Evolutionary conservation across 495 filamentous ascomycete genomes (phyloP).

Genomic region (Penicillium mononematosum): DNA sequence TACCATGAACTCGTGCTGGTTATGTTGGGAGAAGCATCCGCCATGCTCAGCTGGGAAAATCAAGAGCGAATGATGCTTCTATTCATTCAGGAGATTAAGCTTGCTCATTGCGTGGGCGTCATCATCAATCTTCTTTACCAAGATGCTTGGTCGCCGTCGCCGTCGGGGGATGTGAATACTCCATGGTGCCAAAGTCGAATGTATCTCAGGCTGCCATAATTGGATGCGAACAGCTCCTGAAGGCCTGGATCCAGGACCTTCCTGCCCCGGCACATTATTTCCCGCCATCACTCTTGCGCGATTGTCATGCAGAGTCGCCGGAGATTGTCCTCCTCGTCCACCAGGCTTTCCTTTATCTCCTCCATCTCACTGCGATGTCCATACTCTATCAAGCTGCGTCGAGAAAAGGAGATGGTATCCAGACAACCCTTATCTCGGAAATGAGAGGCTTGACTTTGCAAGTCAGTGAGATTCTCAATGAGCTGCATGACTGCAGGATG

Average conservation of each 20-base stretch:
- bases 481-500: constrained; percentile 10
- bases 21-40: constrained; percentile 7
- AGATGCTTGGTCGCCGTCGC: constrained; percentile 3
- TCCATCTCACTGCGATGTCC: constrained; percentile 10
- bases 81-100: constrained; percentile 11
- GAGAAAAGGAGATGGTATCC: not conserved
- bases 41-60: constrained; percentile 13
- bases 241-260: constrained; percentile 11
- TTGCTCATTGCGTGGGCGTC: constrained; percentile 4
- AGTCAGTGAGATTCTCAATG: constrained; percentile 10
- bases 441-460: constrained; percentile 4
- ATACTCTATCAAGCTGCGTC: constrained; percentile 6
- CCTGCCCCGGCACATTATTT: constrained; percentile 11
- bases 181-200: constrained; percentile 2
- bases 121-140: constrained; percentile 6
- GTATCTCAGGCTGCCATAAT: not conserved
- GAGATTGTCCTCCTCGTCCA: constrained; percentile 8
- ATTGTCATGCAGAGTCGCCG: not conserved
- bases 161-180: constrained; percentile 4
- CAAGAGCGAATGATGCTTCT: constrained; percentile 14
- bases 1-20: constrained; percentile 6
- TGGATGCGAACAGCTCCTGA: constrained; percentile 10
- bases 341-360: constrained; percentile 10
- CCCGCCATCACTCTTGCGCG: constrained; percentile 2
- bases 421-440: not conserved